Conservation (phyloP, 352 stramenopile genomes). For the Phytophthora cajani region DNA sequence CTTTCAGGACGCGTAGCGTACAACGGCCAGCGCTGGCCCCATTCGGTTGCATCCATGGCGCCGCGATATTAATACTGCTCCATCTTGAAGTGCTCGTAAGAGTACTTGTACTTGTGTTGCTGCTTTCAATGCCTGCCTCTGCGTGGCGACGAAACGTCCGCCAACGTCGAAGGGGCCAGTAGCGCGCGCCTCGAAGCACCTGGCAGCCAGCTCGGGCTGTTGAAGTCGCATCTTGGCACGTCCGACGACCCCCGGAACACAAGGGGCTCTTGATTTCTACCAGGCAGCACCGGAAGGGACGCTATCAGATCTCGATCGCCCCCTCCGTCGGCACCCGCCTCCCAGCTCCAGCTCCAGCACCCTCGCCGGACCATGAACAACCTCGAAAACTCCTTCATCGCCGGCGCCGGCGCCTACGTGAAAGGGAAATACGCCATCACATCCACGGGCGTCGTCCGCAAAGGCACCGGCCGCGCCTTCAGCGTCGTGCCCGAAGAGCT, state of each 20-base stretch:
- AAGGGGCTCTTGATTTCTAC: constrained; percentile 9
- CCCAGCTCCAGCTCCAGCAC: neutral
- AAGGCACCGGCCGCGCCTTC: constrained; percentile 81
- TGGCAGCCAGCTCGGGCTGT: constrained; percentile 18
- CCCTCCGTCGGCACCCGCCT: constrained; percentile 9
- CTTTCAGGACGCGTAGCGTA: neutral
- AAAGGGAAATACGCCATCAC: constrained; percentile 87
- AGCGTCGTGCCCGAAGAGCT: constrained; percentile 80
- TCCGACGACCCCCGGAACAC: constrained; percentile 26
- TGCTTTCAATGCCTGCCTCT: neutral
- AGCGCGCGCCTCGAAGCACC: constrained; percentile 13
- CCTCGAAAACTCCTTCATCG: constrained; percentile 83
- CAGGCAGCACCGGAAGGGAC: constrained; percentile 31
- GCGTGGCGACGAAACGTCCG: constrained; percentile 39
- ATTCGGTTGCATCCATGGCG: constrained; percentile 7
- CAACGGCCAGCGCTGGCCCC: constrained; percentile 29
- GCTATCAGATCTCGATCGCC: constrained; percentile 40
- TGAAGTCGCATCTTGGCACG: constrained; percentile 12
- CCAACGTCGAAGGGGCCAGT: constrained; percentile 40
- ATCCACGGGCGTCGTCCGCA: constrained; percentile 77
- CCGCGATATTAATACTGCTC: constrained; percentile 31
- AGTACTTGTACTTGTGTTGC: neutral
- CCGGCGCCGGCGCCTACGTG: constrained; percentile 73
- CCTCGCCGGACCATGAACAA: constrained; percentile 44
- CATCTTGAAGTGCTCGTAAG: constrained; percentile 4